Base-by-base conservation (phyloP, 306 rosid genomes). In the Cucurbita ficifolia region DNA sequence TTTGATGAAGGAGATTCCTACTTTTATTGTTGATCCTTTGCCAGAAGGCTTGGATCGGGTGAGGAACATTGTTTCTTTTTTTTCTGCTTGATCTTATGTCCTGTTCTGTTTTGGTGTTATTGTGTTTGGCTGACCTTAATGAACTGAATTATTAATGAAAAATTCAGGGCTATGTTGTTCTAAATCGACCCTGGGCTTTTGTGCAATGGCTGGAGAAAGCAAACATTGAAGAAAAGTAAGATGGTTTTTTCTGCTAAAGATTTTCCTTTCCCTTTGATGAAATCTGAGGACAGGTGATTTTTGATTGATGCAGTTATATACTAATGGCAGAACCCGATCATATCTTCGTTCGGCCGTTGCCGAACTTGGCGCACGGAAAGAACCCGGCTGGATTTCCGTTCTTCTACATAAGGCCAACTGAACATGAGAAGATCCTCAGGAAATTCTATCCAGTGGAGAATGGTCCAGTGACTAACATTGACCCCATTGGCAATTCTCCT, bases 251-350 rank as follows among this genome's bases (percentile, higher is more conserved):
- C 68, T 64, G 17, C 38, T 42, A 21, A 24, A 54, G 13, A 53
- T 48, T 73, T 55, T 65, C 9, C 49, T 17, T 52, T 58, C 45
- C 68, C 61, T 29, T 56, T 46, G 82, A 80, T 77, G 63, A 79
- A 82, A 79, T 68, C 85, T 79, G 73, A 84, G 53, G 72, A 12
- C 57, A 54, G 24, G 22, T 54, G 10, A 22, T 78, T 70, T 49
- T 87, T 88, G 86, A 79, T 54, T 79, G 73, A 65, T 87, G 88
- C 98, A 92, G 96, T 70, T 92, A 90, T 84, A 88, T 92, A 83
- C 83, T 92, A 84, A 90, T 92, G 98, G 96, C 98, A 58, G 98
- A 92, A 81, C 98, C 98, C 39, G 98, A 92, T 72, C 98, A 92
- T 79, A 42, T 90, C 72, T 92, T 92, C 76, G 87, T 80, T 81